Conservation (phyloP, 257 asterid genomes). For the Nemophila menziesii region DNA sequence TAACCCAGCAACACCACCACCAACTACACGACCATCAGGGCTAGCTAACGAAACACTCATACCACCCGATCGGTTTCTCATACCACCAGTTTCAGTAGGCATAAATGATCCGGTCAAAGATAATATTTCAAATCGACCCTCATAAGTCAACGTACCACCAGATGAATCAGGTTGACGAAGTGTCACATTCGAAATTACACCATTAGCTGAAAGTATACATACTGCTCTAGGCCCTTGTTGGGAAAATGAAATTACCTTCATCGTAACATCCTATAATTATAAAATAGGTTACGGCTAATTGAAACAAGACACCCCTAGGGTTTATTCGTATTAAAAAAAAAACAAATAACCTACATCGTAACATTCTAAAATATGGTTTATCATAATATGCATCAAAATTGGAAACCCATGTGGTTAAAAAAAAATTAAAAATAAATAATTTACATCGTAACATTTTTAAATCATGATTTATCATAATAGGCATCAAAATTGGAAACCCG, state of each 20-base stretch:
- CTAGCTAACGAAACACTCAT: slow-evolving; percentile 92
- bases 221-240: slow-evolving; percentile 87
- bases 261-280: slow-evolving; percentile 54
- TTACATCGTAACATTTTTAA: too few species aligned
- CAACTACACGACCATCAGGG: slow-evolving; percentile 90
- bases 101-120: slow-evolving; percentile 79
- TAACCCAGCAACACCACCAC: slow-evolving; percentile 90
- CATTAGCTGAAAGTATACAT: slow-evolving; percentile 78
- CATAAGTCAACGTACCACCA: slow-evolving; percentile 84
- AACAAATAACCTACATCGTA: too few species aligned
- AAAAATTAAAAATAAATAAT: too few species aligned
- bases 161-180: slow-evolving; percentile 88
- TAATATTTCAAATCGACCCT: slow-evolving; percentile 95
- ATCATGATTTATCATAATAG: too few species aligned
- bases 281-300: not conserved
- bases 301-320: too few species aligned
- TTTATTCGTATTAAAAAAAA: too few species aligned
- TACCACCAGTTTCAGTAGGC: slow-evolving; percentile 82
- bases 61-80: slow-evolving; percentile 85
- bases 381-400: too few species aligned
- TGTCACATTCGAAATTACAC: slow-evolving; percentile 73
- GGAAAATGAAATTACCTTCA: slow-evolving; percentile 80
- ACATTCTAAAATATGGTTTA: too few species aligned
- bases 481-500: too few species aligned
- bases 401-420: too few species aligned